Evolutionary conservation across 1,284 basidiomycete species (phyloP).

Genomic region (Singerocomus rubriflavus): DNA sequence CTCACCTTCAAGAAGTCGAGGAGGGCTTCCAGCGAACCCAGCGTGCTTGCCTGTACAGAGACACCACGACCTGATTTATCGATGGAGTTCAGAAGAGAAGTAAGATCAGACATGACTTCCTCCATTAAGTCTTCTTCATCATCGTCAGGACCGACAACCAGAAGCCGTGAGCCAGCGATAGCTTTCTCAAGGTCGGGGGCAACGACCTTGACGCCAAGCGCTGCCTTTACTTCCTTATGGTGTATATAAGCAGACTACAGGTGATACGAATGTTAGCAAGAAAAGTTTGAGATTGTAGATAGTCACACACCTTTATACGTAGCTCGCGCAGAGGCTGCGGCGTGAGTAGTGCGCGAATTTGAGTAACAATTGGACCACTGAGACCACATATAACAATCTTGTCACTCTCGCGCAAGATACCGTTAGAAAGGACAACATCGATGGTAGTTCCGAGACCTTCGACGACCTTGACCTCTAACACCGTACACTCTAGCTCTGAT

Average conservation of each 20-base stretch:
- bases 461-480: constrained; percentile 98
- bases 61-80: constrained; percentile 96
- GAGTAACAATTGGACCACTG: constrained; percentile 97
- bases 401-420: constrained; percentile 90
- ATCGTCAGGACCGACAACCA: constrained; percentile 91
- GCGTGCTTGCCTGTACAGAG: constrained; percentile 96
- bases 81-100: constrained; percentile 85
- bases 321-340: constrained; percentile 96
- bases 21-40: constrained; percentile 96
- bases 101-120: constrained; percentile 96
- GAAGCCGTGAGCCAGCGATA: constrained; percentile 94
- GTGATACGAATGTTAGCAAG: constrained; percentile 1
- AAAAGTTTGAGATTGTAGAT: constrained; percentile 2
- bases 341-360: constrained; percentile 91
- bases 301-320: constrained; percentile 80
- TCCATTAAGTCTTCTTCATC: constrained; percentile 95
- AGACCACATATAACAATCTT: constrained; percentile 96
- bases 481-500: constrained; percentile 98
- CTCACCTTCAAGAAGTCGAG: constrained; percentile 93
- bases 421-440: constrained; percentile 96
- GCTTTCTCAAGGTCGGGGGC: constrained; percentile 98
- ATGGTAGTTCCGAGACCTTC: constrained; percentile 98
- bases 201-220: constrained; percentile 94
- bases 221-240: constrained; percentile 97
- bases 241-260: constrained; percentile 91